A percentile compares a stretch with the other conserved stretches of the same genome.
These are phyloP conservation scores for Populus alba DNA, from an alignment of 345 rosid species.

Conservation along the genomic window DNA sequence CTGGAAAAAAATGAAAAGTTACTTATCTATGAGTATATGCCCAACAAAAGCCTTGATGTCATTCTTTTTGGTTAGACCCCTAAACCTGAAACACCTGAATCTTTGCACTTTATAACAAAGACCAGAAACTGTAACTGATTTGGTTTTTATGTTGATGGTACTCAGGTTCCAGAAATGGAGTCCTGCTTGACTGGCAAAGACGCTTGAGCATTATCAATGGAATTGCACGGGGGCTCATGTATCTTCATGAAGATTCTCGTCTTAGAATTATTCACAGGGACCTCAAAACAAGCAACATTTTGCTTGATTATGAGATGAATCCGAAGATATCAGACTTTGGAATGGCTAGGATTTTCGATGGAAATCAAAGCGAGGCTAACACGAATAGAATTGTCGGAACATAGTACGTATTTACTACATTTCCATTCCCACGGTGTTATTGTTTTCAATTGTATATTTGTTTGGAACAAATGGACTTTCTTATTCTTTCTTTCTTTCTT, in stretches of 20 bases:
- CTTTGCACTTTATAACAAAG: too few species aligned
- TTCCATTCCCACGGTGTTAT: neutral
- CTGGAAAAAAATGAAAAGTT: conserved; percentile 20
- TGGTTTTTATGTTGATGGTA: neutral
- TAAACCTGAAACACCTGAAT: neutral
- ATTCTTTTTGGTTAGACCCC: conserved; percentile 8
- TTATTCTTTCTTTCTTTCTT: too few species aligned
- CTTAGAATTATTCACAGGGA: conserved; percentile 37
- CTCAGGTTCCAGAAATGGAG: conserved; percentile 7
- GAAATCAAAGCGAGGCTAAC: conserved; percentile 28
- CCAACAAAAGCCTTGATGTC: conserved; percentile 27
- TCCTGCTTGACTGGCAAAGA: conserved; percentile 25
- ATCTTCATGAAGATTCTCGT: conserved; percentile 45
- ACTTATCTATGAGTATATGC: conserved; percentile 21
- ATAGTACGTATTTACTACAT: conserved; percentile 19
- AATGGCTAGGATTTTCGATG: conserved; percentile 31
- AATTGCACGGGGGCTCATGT: conserved; percentile 36
- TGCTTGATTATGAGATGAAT: conserved; percentile 25
- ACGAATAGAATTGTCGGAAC: conserved; percentile 40
- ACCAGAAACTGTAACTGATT: too few species aligned
- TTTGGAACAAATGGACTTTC: too few species aligned
- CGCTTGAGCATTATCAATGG: conserved; percentile 37
- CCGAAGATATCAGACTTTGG: conserved; percentile 40
- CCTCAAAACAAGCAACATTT: conserved; percentile 24
- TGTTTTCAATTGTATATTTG: too few species aligned